Conservation (phyloP, 106 monocot species). For the Platanthera guangdongensis region DNA sequence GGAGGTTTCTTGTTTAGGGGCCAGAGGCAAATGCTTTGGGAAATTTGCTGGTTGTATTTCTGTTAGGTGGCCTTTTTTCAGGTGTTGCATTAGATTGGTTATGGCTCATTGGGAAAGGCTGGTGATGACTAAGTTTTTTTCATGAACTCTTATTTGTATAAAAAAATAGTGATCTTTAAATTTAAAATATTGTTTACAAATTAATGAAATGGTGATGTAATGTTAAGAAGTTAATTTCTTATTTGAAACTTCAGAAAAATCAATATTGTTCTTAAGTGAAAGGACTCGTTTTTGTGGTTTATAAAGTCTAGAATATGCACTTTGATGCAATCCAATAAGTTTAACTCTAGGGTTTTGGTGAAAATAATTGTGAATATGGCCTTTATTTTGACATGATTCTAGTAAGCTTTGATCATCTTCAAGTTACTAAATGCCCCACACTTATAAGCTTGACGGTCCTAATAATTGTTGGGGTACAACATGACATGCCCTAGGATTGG, state of each 20-base stretch:
- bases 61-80: conserved; percentile 13
- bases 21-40: conserved; percentile 21
- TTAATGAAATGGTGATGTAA: background rate
- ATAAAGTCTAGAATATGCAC: background rate
- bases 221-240: background rate
- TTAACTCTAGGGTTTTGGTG: background rate
- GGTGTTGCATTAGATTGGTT: conserved; percentile 21
- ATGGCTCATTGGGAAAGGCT: conserved; percentile 26
- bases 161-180: background rate
- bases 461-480: too few relatives aligned
- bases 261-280: background rate
- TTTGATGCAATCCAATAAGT: background rate
- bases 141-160: background rate
- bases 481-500: too few relatives aligned
- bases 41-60: conserved; percentile 15
- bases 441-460: too few relatives aligned
- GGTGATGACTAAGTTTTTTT: conserved; percentile 6
- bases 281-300: background rate
- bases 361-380: background rate
- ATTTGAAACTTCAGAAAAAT: background rate
- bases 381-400: background rate
- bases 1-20: conserved; percentile 10
- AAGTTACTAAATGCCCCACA: background rate
- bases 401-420: background rate
- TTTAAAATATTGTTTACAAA: background rate